These are phyloP conservation scores for Ophiostoma sp. DNA, from an alignment of 2,329 filamentous ascomycete species.

Conservation along the genomic window DNA sequence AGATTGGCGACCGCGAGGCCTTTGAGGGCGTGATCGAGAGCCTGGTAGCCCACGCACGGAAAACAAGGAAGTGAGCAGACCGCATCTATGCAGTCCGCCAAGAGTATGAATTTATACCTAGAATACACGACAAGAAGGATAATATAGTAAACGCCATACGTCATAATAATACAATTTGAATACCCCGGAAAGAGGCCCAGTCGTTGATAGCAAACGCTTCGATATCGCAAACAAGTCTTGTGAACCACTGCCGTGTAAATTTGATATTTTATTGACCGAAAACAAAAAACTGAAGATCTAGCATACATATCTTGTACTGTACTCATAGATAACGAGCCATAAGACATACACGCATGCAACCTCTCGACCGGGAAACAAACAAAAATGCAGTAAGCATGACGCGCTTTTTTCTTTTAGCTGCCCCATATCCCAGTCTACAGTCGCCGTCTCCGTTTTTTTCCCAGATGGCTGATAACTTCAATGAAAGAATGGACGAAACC, in stretches of 20 bases:
- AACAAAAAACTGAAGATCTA: neutral
- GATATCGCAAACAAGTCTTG: too few relatives aligned
- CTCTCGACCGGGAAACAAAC: neutral
- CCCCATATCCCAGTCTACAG: conserved; percentile 2
- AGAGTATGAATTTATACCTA: too few relatives aligned
- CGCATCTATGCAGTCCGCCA: too few relatives aligned
- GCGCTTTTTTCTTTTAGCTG: conserved; percentile 10
- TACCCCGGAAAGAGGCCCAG: neutral
- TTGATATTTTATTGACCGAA: neutral
- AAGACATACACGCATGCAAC: neutral
- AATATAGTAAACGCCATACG: too few relatives aligned
- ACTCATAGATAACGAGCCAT: neutral
- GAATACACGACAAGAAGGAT: too few relatives aligned
- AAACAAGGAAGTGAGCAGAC: conserved; percentile 61
- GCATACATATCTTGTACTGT: conserved; percentile 10
- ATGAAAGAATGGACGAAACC: neutral
- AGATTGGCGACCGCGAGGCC: conserved; percentile 83
- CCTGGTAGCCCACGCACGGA: conserved; percentile 82
- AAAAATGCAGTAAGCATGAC: conserved; percentile 9
- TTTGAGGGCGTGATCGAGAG: conserved; percentile 98
- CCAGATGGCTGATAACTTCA: neutral
- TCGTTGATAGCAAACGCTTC: too few relatives aligned
- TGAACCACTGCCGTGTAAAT: too few relatives aligned
- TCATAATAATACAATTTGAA: neutral
- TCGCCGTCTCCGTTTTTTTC: conserved; percentile 7